Evolutionary conservation across 257 asterid genomes (phyloP).

Genomic region (Thymus quinquecostatus): DNA sequence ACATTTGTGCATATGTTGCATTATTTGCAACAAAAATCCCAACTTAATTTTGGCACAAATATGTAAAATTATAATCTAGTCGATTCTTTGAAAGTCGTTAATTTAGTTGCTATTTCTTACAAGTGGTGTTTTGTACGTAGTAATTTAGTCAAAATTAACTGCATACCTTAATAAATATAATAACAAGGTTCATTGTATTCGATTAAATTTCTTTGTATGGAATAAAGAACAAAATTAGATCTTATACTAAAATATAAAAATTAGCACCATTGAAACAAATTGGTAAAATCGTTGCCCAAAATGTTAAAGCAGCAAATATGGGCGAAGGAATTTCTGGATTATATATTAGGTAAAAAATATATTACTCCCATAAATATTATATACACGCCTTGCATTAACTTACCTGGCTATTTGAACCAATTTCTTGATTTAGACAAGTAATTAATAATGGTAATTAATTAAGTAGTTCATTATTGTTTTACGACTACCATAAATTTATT

Average conservation of each 20-base stretch:
- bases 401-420: too few relatives aligned
- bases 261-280: neutral
- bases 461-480: neutral
- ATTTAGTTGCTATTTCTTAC: neutral
- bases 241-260: neutral
- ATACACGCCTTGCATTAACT: neutral
- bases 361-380: neutral
- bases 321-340: neutral
- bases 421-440: too few relatives aligned
- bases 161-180: too few relatives aligned
- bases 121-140: too few relatives aligned
- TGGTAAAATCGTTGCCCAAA: neutral
- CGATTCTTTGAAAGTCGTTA: neutral
- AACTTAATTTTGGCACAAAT: neutral
- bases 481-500: neutral
- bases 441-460: too few relatives aligned
- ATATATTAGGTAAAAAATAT: neutral
- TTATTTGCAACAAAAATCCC: neutral
- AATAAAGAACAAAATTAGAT: neutral
- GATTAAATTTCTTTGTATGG: neutral
- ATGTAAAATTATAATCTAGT: neutral
- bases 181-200: neutral
- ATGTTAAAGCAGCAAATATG: neutral
- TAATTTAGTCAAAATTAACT: too few relatives aligned
- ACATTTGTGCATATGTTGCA: neutral